Conservation (phyloP, 139 green algal species). For the Desmodesmus armatus region DNA sequence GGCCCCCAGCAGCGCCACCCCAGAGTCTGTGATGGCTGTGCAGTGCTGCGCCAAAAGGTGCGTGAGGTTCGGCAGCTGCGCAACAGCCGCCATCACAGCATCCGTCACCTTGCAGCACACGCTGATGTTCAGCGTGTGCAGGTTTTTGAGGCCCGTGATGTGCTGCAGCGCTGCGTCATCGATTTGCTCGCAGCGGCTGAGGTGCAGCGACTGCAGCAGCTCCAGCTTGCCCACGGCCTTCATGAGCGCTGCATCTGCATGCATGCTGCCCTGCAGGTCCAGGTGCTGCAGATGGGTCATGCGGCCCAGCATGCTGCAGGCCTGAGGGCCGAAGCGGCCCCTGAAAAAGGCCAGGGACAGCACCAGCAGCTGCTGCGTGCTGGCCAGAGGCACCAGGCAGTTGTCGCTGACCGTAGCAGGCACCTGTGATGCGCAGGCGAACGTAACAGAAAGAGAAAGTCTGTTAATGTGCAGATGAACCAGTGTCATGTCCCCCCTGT, state of each 20-base stretch:
- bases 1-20: conserved; percentile 11
- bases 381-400: conserved; percentile 36
- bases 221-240: conserved; percentile 15
- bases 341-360: conserved; percentile 43
- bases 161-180: conserved; percentile 40
- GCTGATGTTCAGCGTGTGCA: conserved; percentile 55
- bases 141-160: conserved; percentile 34
- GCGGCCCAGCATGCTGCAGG: conserved; percentile 26
- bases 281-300: conserved; percentile 14
- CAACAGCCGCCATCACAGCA: conserved; percentile 46
- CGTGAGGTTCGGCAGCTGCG: conserved; percentile 44
- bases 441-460: not conserved
- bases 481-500: too few relatives aligned
- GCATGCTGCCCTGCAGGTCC: conserved; percentile 38
- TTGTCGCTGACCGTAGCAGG: conserved; percentile 41
- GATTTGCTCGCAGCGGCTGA: conserved; percentile 44
- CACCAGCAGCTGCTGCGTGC: conserved; percentile 22
- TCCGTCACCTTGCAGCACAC: conserved; percentile 47
- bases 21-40: conserved; percentile 45
- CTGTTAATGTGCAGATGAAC: too few relatives aligned
- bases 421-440: conserved; percentile 24
- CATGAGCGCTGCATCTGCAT: conserved; percentile 17
- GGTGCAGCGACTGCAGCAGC: conserved; percentile 46
- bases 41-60: conserved; percentile 48
- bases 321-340: conserved; percentile 22